These are phyloP conservation scores for Thielaviopsis punctulata DNA, from an alignment of 2,329 filamentous ascomycete species.

Conservation along the genomic window DNA sequence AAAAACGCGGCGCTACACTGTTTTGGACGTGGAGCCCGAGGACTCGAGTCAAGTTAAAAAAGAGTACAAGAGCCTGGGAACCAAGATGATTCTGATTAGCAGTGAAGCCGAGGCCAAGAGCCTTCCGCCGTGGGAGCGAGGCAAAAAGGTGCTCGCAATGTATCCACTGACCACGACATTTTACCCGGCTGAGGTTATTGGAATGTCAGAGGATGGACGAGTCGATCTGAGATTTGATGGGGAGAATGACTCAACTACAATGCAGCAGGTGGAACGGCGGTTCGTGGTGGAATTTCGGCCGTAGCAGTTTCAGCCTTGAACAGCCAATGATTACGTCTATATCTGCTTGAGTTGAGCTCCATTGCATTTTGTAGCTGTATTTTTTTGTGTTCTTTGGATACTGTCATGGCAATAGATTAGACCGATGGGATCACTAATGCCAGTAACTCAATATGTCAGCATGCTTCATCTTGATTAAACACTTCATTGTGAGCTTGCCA, in stretches of 20 bases:
- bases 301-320: too few relatives aligned
- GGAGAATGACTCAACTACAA: conserved; percentile 54
- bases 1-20: conserved; percentile 61
- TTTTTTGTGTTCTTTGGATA: background rate
- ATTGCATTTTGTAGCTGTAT: too few relatives aligned
- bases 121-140: conserved; percentile 43
- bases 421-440: too few relatives aligned
- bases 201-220: conserved; percentile 27
- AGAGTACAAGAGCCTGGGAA: conserved; percentile 54
- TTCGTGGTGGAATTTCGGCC: conserved; percentile 58
- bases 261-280: conserved; percentile 58
- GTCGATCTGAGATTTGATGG: conserved; percentile 63
- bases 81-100: conserved; percentile 63
- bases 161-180: conserved; percentile 78
- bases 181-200: conserved; percentile 68
- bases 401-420: too few relatives aligned
- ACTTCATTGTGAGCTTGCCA: too few relatives aligned
- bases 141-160: conserved; percentile 57
- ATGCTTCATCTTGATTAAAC: too few relatives aligned
- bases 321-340: too few relatives aligned
- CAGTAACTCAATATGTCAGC: too few relatives aligned
- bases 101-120: conserved; percentile 29
- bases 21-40: conserved; percentile 65
- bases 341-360: too few relatives aligned
- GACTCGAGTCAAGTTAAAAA: conserved; percentile 43